Percentiles rank a stretch among this genome's conserved stretches.
phyloP scores from a whole-genome alignment of 352 stramenopile species.

The Globisporangium recalcitrans region DNA sequence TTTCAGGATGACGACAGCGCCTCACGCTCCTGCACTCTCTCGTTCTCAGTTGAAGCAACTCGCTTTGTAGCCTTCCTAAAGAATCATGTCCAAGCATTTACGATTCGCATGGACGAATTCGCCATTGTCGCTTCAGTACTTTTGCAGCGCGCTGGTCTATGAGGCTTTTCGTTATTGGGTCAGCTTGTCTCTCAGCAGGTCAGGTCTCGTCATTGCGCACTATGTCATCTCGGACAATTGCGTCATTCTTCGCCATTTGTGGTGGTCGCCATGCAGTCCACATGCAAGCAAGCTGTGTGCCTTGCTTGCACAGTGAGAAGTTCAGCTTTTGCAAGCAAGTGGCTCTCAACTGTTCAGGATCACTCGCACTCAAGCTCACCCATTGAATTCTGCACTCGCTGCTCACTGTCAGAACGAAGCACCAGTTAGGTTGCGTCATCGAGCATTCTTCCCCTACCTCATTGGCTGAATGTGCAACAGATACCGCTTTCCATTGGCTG shows the following conservation, averaged over 20 bases:
- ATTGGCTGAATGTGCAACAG: conserved; percentile 9
- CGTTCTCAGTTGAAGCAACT: not conserved
- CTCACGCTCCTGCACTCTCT: not conserved
- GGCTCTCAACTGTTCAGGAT: not conserved
- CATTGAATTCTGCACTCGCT: not conserved
- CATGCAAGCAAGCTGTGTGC: not conserved
- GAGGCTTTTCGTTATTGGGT: not conserved
- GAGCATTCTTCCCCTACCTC: not conserved
- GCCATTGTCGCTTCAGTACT: not conserved
- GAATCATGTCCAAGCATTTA: not conserved
- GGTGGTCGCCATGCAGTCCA: not conserved
- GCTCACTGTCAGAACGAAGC: not conserved
- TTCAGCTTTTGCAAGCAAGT: not conserved
- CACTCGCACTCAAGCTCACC: not conserved
- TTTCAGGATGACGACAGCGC: not conserved
- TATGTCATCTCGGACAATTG: conserved; percentile 2
- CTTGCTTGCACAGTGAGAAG: not conserved
- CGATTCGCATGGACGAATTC: not conserved
- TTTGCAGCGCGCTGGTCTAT: not conserved
- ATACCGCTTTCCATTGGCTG: not conserved
- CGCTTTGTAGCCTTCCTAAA: not conserved
- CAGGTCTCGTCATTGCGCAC: conserved; percentile 5
- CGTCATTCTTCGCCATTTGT: not conserved
- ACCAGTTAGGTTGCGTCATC: conserved; percentile 5
- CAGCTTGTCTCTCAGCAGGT: not conserved